Evolutionary conservation across 805 yeast species (phyloP).

Genomic region (Teunomyces tritomae): DNA sequence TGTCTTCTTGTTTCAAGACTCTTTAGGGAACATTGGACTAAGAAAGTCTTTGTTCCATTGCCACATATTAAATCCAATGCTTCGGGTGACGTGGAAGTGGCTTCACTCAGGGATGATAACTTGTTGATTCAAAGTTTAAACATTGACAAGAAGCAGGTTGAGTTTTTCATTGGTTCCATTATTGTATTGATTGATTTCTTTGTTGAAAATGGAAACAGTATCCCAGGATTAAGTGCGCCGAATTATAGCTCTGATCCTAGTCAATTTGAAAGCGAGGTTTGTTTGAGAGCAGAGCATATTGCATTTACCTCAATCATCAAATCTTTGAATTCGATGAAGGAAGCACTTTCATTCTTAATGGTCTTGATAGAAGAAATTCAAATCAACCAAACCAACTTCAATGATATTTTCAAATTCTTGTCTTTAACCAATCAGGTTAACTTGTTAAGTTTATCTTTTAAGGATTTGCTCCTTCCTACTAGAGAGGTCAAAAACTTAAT

Average conservation of each 20-base stretch:
- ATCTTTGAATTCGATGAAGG: conserved; percentile 75
- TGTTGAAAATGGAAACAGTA: conserved; percentile 57
- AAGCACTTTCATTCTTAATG: conserved; percentile 84
- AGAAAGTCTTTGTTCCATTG: conserved; percentile 56
- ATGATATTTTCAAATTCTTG: conserved; percentile 68
- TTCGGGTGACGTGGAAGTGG: conserved; percentile 35
- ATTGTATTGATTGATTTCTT: conserved; percentile 69
- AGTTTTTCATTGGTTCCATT: conserved; percentile 68
- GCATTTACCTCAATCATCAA: conserved; percentile 78
- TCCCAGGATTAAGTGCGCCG: conserved; percentile 62
- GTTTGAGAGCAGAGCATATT: conserved; percentile 85
- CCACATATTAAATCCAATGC: conserved; percentile 38
- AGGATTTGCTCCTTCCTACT: conserved; percentile 72
- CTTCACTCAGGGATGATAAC: conserved; percentile 43
- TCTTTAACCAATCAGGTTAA: conserved; percentile 66
- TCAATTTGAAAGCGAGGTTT: conserved; percentile 58
- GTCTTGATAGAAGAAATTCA: conserved; percentile 74
- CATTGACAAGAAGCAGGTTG: conserved; percentile 52
- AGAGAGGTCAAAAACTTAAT: conserved; percentile 62
- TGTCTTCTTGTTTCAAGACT: conserved; percentile 75
- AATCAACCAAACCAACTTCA: conserved; percentile 42
- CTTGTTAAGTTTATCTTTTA: conserved; percentile 64
- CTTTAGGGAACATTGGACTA: conserved; percentile 76
- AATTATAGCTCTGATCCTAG: conserved; percentile 49
- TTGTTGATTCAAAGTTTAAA: conserved; percentile 45